Conservation (phyloP, 176 grass and related monocot genomes). For the Oryza coarctata region DNA sequence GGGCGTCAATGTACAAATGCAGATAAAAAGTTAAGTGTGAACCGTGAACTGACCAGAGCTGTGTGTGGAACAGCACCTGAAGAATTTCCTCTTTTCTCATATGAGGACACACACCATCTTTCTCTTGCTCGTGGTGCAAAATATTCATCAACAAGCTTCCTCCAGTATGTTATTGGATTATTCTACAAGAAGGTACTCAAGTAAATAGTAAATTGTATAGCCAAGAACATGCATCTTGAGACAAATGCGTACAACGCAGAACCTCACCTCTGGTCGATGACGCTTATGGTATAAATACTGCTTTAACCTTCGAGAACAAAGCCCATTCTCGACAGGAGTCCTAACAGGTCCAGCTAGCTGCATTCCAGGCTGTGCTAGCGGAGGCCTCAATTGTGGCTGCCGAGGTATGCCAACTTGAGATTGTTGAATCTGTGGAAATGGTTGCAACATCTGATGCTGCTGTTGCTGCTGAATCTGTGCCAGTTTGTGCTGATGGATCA, state of each 20-base stretch:
- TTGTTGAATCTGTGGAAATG: constrained; percentile 70
- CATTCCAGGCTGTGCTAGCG: constrained; percentile 51
- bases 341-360: constrained; percentile 58
- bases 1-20: not conserved
- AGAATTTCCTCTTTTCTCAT: constrained; percentile 79
- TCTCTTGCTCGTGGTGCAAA: constrained; percentile 84
- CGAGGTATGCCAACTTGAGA: constrained; percentile 50
- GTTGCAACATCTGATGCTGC: constrained; percentile 66
- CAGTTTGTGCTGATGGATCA: constrained; percentile 77
- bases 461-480: constrained; percentile 67
- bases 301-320: constrained; percentile 88
- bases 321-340: constrained; percentile 57
- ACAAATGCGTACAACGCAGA: constrained; percentile 17
- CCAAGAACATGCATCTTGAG: constrained; percentile 15
- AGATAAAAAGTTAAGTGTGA: not conserved
- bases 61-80: constrained; percentile 68
- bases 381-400: constrained; percentile 69
- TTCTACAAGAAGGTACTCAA: constrained; percentile 45
- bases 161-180: constrained; percentile 91
- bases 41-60: constrained; percentile 53
- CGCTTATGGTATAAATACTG: constrained; percentile 94
- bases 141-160: constrained; percentile 92
- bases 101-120: constrained; percentile 90
- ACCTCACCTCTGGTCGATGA: constrained; percentile 70
- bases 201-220: constrained; percentile 43